Conservation (phyloP, 176 grass and related monocot species). For the Aegilops tauschii region DNA sequence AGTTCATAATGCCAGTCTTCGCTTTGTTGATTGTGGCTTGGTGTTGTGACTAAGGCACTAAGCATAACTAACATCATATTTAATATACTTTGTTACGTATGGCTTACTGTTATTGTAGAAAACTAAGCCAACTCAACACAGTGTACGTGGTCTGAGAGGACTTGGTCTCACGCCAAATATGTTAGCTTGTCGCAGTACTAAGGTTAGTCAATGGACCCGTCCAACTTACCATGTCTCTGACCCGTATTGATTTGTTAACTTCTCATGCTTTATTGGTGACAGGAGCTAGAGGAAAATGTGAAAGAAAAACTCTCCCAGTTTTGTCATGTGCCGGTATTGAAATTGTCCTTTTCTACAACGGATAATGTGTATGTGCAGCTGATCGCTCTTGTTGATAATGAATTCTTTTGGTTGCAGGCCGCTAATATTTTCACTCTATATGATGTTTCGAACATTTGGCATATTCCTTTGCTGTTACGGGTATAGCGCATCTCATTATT, state of each 20-base stretch:
- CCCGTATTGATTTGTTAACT: not conserved
- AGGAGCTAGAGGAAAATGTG: conserved; percentile 45
- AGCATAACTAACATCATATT: not conserved
- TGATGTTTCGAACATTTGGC: conserved; percentile 63
- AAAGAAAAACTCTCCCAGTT: conserved; percentile 62
- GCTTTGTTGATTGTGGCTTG: not conserved
- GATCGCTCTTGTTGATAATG: conserved; percentile 16
- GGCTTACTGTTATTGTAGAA: conserved; percentile 32
- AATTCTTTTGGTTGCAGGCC: conserved; percentile 30
- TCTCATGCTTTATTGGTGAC: not conserved
- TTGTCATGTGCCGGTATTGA: conserved; percentile 52
- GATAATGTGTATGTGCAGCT: not conserved
- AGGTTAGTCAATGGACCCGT: conserved; percentile 11
- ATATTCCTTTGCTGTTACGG: conserved; percentile 43
- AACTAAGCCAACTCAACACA: conserved; percentile 65
- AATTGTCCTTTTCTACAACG: not conserved
- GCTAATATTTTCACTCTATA: conserved; percentile 52
- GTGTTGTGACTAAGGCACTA: not conserved
- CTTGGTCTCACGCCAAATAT: conserved; percentile 52
- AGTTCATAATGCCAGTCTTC: not conserved
- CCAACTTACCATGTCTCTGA: not conserved
- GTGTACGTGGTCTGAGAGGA: conserved; percentile 43
- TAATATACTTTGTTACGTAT: not conserved
- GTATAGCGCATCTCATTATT: conserved; percentile 33
- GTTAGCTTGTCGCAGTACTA: conserved; percentile 43